Base-by-base conservation (phyloP, 768 basidiomycete genomes). In the Lyophyllum shimeji region DNA sequence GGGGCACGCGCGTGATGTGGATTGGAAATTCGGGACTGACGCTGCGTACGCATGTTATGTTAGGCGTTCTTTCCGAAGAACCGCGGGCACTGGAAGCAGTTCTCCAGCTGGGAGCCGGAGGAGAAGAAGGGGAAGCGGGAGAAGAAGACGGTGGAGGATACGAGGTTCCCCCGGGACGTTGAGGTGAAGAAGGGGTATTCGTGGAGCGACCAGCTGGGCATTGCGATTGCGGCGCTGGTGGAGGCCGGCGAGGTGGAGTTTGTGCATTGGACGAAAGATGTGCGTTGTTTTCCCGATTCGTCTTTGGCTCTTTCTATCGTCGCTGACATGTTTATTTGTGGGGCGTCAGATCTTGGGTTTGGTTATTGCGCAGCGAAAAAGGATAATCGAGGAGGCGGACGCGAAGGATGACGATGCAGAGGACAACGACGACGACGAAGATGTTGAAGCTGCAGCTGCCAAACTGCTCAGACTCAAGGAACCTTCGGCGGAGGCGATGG, bases 11-110 rank as follows among this genome's bases (percentile, higher is more conserved):
- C n/a, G n/a, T n/a, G 42, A 24, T 23, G 2, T 40, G n/a, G n/a
- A n/a, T 13, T 23, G 31, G 50, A 31, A 18, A 37, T 37, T 37
- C 15, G 18, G 27, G 20, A n/a, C 37, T 25, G 45, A 15, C 52
- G 29, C 29, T n/a, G n/a, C n/a, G n/a, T n/a, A n/a, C n/a, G n/a
- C n/a, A n/a, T n/a, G n/a, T n/a, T n/a, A n/a, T n/a, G n/a, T n/a
- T n/a, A 94, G 92, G 86, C 86, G 8, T 92, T 92, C 78, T 95
- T 89, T 76, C 93, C 93, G 13, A 95, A 91, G 76, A 93, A 91
- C 70, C 82, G 89, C 60, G 85, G 87, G 15, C 76, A 87, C 62
- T 95, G 93, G 90, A 93, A 94, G 71, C 83, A 85, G 63, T 90
- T 81, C 66, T 92, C 90, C 7, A 89, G 86, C 61, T 87, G 85